A percentile compares a stretch with the other conserved stretches of the same genome.
Conservation (phyloP, 106 monocot genomes). For the Narthecium ossifragum region DNA sequence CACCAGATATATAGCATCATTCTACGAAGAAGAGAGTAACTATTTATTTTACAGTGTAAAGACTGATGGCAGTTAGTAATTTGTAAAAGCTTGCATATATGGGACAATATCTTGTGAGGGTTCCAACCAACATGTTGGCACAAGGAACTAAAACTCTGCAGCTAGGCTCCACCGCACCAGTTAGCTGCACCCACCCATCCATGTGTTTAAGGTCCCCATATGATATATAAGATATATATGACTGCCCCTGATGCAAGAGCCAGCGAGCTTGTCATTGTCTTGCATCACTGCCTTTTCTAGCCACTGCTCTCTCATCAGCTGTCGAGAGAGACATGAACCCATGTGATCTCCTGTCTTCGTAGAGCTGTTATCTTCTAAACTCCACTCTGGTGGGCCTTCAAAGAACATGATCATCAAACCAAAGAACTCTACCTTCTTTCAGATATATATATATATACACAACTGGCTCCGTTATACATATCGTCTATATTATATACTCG, state of each 20-base stretch:
- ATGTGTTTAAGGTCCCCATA: slow-evolving; percentile 7
- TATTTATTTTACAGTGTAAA: too few relatives aligned
- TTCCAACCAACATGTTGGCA: slow-evolving; percentile 8
- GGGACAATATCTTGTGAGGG: background rate
- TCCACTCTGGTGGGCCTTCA: too few relatives aligned
- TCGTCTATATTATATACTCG: too few relatives aligned
- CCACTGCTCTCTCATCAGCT: background rate
- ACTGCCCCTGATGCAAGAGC: too few relatives aligned
- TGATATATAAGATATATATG: background rate
- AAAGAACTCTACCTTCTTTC: too few relatives aligned
- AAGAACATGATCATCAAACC: too few relatives aligned
- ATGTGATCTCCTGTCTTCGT: too few relatives aligned
- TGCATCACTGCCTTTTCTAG: background rate
- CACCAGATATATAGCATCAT: too few relatives aligned
- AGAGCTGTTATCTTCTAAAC: too few relatives aligned
- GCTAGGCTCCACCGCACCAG: background rate
- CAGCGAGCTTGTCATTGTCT: background rate
- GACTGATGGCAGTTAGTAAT: too few relatives aligned
- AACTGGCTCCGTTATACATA: background rate
- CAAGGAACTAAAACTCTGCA: background rate
- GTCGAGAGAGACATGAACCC: background rate
- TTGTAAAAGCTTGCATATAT: background rate
- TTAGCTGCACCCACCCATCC: background rate
- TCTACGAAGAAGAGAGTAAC: too few relatives aligned
- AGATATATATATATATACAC: background rate